Percentiles rank a stretch among this genome's conserved stretches.
phyloP scores from a whole-genome alignment of 1,284 basidiomycete species.

The Trichosporon asahii region DNA sequence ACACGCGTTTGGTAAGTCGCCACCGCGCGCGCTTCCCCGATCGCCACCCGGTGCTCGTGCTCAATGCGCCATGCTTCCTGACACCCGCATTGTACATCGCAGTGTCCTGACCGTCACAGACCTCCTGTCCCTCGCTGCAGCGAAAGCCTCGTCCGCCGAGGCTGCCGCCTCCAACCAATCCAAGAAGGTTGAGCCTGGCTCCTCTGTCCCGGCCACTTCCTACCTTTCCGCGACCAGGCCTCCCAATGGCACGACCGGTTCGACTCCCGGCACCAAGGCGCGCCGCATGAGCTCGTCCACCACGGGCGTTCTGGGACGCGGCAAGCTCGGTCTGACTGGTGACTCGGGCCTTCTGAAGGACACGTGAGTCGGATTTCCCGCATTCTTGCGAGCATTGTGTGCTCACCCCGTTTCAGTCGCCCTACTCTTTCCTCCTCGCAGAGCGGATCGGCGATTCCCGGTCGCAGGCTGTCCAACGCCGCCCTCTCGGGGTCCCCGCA shows the following conservation, averaged over 20 bases:
- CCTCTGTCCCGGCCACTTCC: slow-evolving; percentile 40
- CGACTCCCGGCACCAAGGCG: slow-evolving; percentile 26
- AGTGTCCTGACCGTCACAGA: slow-evolving; percentile 25
- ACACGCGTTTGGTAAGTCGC: slow-evolving; percentile 46
- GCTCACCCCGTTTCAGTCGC: slow-evolving; percentile 14
- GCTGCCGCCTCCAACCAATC: neutral
- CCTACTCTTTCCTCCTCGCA: slow-evolving; percentile 30
- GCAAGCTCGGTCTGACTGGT: slow-evolving; percentile 44
- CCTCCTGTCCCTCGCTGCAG: slow-evolving; percentile 38
- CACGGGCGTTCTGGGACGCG: slow-evolving; percentile 45
- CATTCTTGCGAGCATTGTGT: neutral
- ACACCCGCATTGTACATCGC: neutral
- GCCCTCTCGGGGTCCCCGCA: slow-evolving; percentile 30
- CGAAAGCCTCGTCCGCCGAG: slow-evolving; percentile 13
- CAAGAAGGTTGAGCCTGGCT: slow-evolving; percentile 25
- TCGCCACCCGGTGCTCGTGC: neutral
- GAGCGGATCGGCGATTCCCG: slow-evolving; percentile 27
- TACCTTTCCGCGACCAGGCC: slow-evolving; percentile 40
- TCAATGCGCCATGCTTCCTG: neutral
- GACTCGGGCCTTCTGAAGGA: slow-evolving; percentile 33
- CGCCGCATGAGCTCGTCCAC: slow-evolving; percentile 47
- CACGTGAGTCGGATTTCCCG: slow-evolving; percentile 27
- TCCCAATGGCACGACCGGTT: slow-evolving; percentile 15
- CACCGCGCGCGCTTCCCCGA: slow-evolving; percentile 7
- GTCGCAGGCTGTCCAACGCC: slow-evolving; percentile 33